Conservation (phyloP, 2,329 filamentous ascomycete species). For the Botrytis deweyae region DNA sequence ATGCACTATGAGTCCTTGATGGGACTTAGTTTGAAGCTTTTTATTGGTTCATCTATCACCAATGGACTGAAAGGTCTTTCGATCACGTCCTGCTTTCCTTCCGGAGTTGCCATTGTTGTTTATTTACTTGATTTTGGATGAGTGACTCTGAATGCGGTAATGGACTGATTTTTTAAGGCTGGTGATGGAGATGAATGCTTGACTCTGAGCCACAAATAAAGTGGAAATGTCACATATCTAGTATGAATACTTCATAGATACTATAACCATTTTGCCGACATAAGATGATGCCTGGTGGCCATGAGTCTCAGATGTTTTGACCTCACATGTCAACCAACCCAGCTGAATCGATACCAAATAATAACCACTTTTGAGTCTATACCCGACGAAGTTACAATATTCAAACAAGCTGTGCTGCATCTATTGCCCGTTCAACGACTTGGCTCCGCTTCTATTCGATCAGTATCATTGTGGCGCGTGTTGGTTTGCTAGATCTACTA, state of each 20-base stretch:
- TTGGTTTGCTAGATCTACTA: constrained; percentile 10
- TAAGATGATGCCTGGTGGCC: background rate
- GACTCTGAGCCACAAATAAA: constrained; percentile 11
- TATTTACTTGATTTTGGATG: constrained; percentile 18
- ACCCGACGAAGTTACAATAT: constrained; percentile 7
- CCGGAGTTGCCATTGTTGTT: constrained; percentile 11
- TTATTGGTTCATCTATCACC: constrained; percentile 6
- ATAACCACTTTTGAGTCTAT: background rate
- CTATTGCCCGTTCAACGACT: constrained; percentile 19
- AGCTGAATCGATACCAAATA: constrained; percentile 14
- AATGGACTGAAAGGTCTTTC: constrained; percentile 20
- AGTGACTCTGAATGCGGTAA: constrained; percentile 8
- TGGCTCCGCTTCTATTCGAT: constrained; percentile 20
- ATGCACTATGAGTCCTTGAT: constrained; percentile 19
- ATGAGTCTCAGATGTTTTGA: constrained; percentile 14
- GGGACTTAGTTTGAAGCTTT: constrained; percentile 11
- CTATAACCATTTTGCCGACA: constrained; percentile 8
- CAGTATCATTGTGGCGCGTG: constrained; percentile 15
- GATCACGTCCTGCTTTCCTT: constrained; percentile 20
- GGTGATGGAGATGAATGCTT: constrained; percentile 13
- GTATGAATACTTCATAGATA: background rate
- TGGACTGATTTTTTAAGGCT: constrained; percentile 18
- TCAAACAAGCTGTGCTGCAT: constrained; percentile 5
- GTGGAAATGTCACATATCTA: constrained; percentile 15
- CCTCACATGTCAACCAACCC: constrained; percentile 1